phyloP scores from a whole-genome alignment of 2,329 filamentous ascomycete genomes.

The Aspergillus intermedius region DNA sequence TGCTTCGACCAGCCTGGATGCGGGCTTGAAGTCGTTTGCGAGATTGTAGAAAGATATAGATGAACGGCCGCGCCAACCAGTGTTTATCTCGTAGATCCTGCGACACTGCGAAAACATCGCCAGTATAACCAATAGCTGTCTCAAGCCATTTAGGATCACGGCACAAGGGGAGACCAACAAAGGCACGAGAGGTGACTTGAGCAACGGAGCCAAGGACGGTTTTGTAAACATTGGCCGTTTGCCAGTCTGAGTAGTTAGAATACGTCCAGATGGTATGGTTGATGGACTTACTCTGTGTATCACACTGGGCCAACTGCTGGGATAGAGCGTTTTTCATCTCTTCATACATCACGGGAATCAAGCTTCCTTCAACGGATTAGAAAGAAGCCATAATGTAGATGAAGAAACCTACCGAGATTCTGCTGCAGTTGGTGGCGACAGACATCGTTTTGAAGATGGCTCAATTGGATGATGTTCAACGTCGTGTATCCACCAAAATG shows the following conservation, averaged over 20 bases:
- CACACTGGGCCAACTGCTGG: not conserved
- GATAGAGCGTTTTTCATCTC: not conserved
- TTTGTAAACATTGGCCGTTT: not conserved
- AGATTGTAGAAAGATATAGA: not conserved
- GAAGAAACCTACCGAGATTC: not conserved
- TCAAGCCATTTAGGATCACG: conserved; percentile 10
- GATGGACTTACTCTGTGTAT: not conserved
- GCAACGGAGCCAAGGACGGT: conserved; percentile 3
- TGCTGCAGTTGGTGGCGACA: conserved; percentile 1
- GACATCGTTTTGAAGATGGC: conserved; percentile 1
- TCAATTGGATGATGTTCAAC: conserved; percentile 1
- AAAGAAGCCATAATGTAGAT: not conserved
- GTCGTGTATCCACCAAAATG: not conserved
- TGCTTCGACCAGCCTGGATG: conserved; percentile 1
- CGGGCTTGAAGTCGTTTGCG: not conserved
- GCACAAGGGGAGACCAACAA: conserved; percentile 8
- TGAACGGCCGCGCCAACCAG: conserved; percentile 1
- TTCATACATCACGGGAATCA: not conserved
- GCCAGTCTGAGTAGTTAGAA: conserved; percentile 1
- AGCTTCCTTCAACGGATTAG: not conserved
- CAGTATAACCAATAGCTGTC: conserved; percentile 7
- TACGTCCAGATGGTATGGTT: not conserved
- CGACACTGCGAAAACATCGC: conserved; percentile 3
- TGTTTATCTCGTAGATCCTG: conserved; percentile 1
- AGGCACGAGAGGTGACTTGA: conserved; percentile 5